Evolutionary conservation across 306 rosid species (phyloP), one percentile per base, ranked within the genome.

Genomic region (Albizia julibrissin): DNA sequence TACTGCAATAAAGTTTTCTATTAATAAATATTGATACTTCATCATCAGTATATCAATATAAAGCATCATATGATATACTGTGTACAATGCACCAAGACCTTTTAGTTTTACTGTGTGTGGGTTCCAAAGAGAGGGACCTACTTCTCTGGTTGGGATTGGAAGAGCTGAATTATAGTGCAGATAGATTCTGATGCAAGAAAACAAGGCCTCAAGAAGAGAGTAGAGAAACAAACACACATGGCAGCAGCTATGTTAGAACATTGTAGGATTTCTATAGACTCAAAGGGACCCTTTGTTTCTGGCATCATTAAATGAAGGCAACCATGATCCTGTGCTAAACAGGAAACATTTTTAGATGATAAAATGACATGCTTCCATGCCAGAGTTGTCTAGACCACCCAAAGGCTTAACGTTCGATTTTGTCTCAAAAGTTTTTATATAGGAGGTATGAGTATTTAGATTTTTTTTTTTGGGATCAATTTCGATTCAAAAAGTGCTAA

Each of bases 381-480:
- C 72, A 80, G 77, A 85, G 89, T 87, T 85, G 88, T 85, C 87
- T 37, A 85, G 93, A 86, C 97, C 93, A 84, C 93, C 86, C 3
- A 33, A 3, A 33, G 34, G 34, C 3, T 33, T 3, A 33, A 33
- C 4, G 34, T 33, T 3, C 34, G 0, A 3, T 33, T 33, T 33
- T 33, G 34, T 33, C 34, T 3, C 34, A 33, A 33, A 33, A 33
- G 4, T 33, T 33, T 33, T 33, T 33, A 3, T 2, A 5, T 33
- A 33, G 4, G 5, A 33, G 34, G 5, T 5, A 33, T 2, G 3
- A 3, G 34, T 33, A 33, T 33, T 5, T 33, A 33, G 5, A 33
- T 29, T 29, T 29, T 29, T 29, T 5, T 34, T 34, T 34, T 34
- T 34, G 5, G 6, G 5, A 5, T 34, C 39, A 34, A 34, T 34